Base-by-base conservation (phyloP, 495 filamentous ascomycete species). In the Thermothielavioides terrestris region DNA sequence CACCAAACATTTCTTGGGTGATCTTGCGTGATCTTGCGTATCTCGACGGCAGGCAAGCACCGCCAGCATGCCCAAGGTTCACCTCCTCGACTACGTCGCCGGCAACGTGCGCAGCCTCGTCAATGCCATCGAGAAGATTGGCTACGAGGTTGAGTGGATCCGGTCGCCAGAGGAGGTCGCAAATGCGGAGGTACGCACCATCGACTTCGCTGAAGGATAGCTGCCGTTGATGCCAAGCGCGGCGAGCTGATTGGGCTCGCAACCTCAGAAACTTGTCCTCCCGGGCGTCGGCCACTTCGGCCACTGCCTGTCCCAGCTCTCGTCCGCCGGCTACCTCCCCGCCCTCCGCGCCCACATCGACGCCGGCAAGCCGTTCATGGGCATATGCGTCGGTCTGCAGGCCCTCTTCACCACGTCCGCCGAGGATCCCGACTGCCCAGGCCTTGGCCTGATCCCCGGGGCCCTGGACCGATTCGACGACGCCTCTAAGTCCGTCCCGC, bases 281-380 rank as follows among this genome's bases (percentile, higher is more conserved):
- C 92, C 92, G 3, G 92, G 92, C 55, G 92, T 98, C 42, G 92
- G 92, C 39, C 91, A 97, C 68, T 98, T 96, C 58, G 94, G 94
- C 42, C 88, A 97, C 72, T 98, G 92, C 63, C 78, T 96, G 52
- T 79, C 80, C 23, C 86, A 92, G 59, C 78, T 97, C 44, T 73
- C 82, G 9, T 72, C 77, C 17, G 85, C 88, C 25, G 88, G 86
- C 45, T 97, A 88, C 66, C 65, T 89, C 39, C 82, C 84, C 46
- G 85, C 89, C 4, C 81, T 97, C 31, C 80, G 75, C 55, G 69
- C 78, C 48, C 88, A 94, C 68, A 87, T 97, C 56, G 74, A 81
- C 31, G 77, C 84, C 10, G 89, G 88, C 7, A 96, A 95, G 63
- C 90, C 89, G 3, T 98, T 98, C 63, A 90, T 98, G 85, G 92